Base-by-base conservation (phyloP, 2,329 filamentous ascomycete species). In the Colletotrichum sp. region DNA sequence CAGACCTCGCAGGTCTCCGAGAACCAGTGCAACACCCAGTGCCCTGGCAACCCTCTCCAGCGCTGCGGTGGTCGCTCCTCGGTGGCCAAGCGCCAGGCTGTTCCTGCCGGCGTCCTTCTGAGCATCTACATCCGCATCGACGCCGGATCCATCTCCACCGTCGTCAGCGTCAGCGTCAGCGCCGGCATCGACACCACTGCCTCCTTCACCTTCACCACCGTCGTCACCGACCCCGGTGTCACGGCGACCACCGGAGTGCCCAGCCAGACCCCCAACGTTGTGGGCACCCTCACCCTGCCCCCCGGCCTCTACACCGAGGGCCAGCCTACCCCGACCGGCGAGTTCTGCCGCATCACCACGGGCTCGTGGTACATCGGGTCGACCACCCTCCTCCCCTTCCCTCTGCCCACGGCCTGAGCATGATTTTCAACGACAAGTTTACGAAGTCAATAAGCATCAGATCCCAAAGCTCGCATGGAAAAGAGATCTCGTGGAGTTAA, bases 21-120 rank as follows among this genome's bases (percentile, higher is more conserved):
- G n/a, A 69, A 34, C 3, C 31, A 70, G 67, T 83, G 82, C 75
- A 76, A 79, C 34, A 78, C 75, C 6, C 3, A 21, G 16, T 83
- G 82, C 77, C 80, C 81, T 21, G 81, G 81, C 7, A 69, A 80
- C 6, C 8, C n/a, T 6, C 0, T 2, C 1, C 59, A 80, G 69
- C 57, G 54, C 55, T 83, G 81, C 43, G 81, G 81, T 76, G 80
- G 80, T 54, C 36, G 55, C 36, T 38, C 27, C 15, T 18, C 34
- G 31, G n/a, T 69, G 16, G 34, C 34, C 18, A 57, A 57, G 33
- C 66, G 66, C 66, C 59, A 62, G 33, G 27, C 36, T 57, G 31
- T 66, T 24, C 69, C 69, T 16, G 12, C 29, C 13, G 51, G 54
- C 38, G 66, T 64, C 24, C 70, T 67, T 12, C 58, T 72, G 11